These are phyloP conservation scores for Lunasporangiospora selenospora DNA, from an alignment of 192 early-diverging fungal genomes.

Conservation along the genomic window DNA sequence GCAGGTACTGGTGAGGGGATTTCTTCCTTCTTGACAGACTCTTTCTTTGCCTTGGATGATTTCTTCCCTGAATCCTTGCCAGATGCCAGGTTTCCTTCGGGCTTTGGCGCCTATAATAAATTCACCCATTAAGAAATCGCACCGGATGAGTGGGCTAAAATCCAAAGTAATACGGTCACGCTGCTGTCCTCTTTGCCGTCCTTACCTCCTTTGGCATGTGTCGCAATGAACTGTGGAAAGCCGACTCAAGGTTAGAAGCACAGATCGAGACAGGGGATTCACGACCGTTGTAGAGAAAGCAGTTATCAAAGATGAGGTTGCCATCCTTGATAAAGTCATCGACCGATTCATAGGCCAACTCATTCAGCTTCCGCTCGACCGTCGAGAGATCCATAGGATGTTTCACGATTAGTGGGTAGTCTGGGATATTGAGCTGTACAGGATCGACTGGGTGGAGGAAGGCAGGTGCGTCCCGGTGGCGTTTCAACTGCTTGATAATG, in stretches of 20 bases:
- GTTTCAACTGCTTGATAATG: conserved; percentile 76
- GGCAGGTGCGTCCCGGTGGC: conserved; percentile 82
- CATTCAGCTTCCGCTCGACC: conserved; percentile 72
- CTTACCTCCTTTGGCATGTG: conserved; percentile 76
- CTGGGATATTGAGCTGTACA: conserved; percentile 78
- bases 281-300: conserved; percentile 81
- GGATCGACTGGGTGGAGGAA: conserved; percentile 87
- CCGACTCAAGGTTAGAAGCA: conserved; percentile 71
- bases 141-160: background rate
- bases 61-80: conserved; percentile 27
- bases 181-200: background rate
- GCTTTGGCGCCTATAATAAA: conserved; percentile 14
- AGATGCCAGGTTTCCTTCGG: background rate
- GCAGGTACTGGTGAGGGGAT: background rate
- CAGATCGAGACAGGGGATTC: conserved; percentile 73
- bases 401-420: conserved; percentile 77
- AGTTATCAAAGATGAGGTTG: conserved; percentile 79
- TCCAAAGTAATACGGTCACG: background rate
- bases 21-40: conserved; percentile 27
- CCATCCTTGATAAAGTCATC: conserved; percentile 74
- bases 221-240: conserved; percentile 71
- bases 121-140: background rate
- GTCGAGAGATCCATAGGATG: conserved; percentile 84
- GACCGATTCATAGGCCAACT: conserved; percentile 64
- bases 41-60: conserved; percentile 40